Base-by-base conservation (phyloP, 345 rosid genomes). In the Dovyalis caffra region DNA sequence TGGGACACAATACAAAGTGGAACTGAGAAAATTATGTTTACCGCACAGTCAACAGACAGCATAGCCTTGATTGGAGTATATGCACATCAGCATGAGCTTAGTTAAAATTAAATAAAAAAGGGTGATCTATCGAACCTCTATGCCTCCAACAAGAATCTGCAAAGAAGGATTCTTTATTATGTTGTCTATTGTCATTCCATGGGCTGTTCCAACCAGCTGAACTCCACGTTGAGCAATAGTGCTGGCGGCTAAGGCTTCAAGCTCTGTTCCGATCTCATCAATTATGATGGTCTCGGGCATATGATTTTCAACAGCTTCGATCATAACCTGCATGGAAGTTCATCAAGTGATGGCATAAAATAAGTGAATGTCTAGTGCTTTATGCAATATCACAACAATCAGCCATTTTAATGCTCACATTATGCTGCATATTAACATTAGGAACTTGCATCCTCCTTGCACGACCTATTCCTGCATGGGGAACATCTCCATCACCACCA, bases 381-480 rank as follows among this genome's bases (percentile, higher is more conserved):
- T 23, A 12, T 32, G 37, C 63, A 68, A 25, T 57, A 34, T 43
- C 26, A 53, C 51, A 74, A 4, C 33, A 64, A 66, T 1, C 20
- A 38, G 12, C 32, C 25, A 74, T 18, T 62, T 15, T 51, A 37
- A 25, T 73, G 80, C 94, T 63, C 85, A 92, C 99, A 74, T 86
- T 89, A 77, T 95, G 99, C 83, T 92, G 97, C 91, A 91, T 70
- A 80, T 88, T 83, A 76, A 95, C 97, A 78, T 90, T 95, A 34
- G 99, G 97, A 77, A 95, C 99, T 84, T 95, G 99, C 99, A 95
- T 92, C 83, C 99, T 88, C 86, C 99, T 91, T 45, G 98, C 97
- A 82, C 86, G 90, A 62, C 98, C 97, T 60, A 93, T 91, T 73
- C 98, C 98, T 40, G 88, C 83, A 74, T 93, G 98, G 49, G 98